These are phyloP conservation scores for maize (Zea mays) DNA, from an alignment of 176 grass and related monocot genomes.

Conservation along the genomic window Zm-B73-REFERENCE-NAM-5.0 NC_050100.1:179869501-179870000, in stretches of 20 bases:
- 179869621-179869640: neutral
- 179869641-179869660: too few relatives aligned
- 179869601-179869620: neutral
- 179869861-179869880: neutral
- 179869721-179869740: neutral
- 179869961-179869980: too few relatives aligned
- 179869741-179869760: too few relatives aligned
- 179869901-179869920: neutral
- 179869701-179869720: neutral
- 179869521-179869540: neutral
- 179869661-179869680: too few relatives aligned
- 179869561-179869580: neutral
- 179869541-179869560: neutral
- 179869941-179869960: too few relatives aligned
- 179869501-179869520: neutral
- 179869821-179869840: too few relatives aligned
- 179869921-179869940: neutral
- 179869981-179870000: too few relatives aligned
- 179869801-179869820: neutral
- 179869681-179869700: neutral
- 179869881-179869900: neutral
- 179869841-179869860: neutral
- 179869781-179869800: neutral
- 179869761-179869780: neutral
- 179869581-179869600: slow-evolving; percentile 30